Evolutionary conservation across 306 rosid species (phyloP), one percentile per base, ranked within the genome.

Genomic region (Biancaea sappan): DNA sequence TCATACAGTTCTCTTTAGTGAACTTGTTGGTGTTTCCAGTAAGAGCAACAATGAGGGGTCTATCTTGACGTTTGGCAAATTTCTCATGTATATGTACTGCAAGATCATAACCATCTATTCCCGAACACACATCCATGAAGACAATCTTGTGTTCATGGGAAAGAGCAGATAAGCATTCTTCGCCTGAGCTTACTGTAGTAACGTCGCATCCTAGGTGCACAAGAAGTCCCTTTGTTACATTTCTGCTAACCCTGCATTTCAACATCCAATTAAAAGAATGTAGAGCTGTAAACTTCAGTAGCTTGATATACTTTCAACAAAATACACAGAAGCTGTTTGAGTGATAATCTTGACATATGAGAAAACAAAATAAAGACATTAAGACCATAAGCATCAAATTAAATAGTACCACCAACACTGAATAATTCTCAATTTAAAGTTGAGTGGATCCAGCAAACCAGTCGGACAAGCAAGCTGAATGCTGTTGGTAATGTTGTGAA

Each of bases 221-320:
- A 61, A 91, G 99, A 63, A 94, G 95, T 62, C 96, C 96, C 88
- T 88, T 92, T 4, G 99, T 92, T 18, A 77, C 93, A 1, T 86
- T 62, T 84, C 95, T 87, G 83, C 96, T 88, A 62, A 94, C 96
- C 86, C 99, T 94, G 92, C 32, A 77, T 38, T 77, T 66, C 66
- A n/a, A 69, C 66, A 31, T 75, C 40, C 28, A 54, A 71, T 50
- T 40, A 74, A 24, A 35, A 29, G 50, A 10, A 38, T 38, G 11
- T 54, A 24, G 37, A 51, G n/a, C 50, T 16, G 34, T 64, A 4
- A 38, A 25, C 48, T 64, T 44, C 46, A 62, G 56, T 21, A 10
- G 5, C 48, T 74, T 69, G 22, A 32, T 31, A 34, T 72, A 32
- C 60, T 21, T 56, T 14, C 63, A 57, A 7, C 14, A 18, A 57